These are phyloP conservation scores for Neurospora tetrasperma DNA, from an alignment of 495 filamentous ascomycete species.

Conservation along the genomic window DNA sequence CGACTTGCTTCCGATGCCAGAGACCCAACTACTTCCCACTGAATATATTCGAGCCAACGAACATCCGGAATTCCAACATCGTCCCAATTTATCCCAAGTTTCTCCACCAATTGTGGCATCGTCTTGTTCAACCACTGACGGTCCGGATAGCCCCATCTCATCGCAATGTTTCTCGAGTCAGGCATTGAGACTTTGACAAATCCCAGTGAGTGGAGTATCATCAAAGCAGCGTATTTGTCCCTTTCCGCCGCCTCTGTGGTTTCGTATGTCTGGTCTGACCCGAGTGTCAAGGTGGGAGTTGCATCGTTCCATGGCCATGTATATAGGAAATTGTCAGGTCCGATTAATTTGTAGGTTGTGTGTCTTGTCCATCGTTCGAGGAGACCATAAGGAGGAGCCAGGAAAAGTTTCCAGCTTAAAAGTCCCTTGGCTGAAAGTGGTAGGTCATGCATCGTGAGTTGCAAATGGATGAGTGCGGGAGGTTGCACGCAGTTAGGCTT, in stretches of 20 bases:
- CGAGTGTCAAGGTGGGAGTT: background rate
- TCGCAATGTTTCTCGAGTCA: background rate
- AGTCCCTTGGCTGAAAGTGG: background rate
- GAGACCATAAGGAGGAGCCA: background rate
- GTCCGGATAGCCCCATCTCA: background rate
- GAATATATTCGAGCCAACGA: background rate
- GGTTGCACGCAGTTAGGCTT: background rate
- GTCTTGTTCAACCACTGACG: background rate
- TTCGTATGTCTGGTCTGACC: background rate
- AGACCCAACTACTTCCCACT: background rate
- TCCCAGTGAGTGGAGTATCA: background rate
- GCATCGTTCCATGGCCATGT: background rate
- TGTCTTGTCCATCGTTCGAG: background rate
- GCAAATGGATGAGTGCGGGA: background rate
- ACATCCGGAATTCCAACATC: background rate
- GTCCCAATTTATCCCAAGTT: background rate
- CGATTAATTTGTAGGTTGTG: background rate
- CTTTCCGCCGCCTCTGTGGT: background rate
- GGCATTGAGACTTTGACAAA: background rate
- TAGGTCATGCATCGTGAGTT: background rate
- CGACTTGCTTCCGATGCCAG: background rate
- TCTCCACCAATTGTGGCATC: background rate
- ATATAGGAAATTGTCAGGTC: background rate
- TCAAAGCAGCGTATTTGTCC: background rate
- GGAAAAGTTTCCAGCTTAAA: background rate